Percentiles rank a stretch among this genome's conserved stretches.
phyloP scores from a whole-genome alignment of 805 yeast genomes.

The Brettanomyces bruxellensis region DNA sequence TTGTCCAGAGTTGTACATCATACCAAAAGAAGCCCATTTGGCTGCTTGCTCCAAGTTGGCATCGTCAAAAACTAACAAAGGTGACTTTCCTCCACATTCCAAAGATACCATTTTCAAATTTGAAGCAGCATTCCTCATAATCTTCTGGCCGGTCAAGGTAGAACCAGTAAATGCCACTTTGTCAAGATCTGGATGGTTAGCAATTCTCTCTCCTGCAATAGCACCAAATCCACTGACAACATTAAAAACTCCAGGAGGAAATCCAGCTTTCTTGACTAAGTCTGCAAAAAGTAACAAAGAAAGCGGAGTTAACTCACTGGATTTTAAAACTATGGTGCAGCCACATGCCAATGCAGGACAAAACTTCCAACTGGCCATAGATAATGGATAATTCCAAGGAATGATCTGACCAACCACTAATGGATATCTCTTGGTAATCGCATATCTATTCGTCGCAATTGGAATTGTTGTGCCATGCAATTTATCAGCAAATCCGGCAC shows the following conservation, averaged over 20 bases:
- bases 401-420: slow-evolving; percentile 58
- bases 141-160: slow-evolving; percentile 55
- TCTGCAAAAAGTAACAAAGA: slow-evolving; percentile 54
- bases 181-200: slow-evolving; percentile 47
- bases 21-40: slow-evolving; percentile 60
- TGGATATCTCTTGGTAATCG: slow-evolving; percentile 64
- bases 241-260: slow-evolving; percentile 72
- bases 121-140: slow-evolving; percentile 57
- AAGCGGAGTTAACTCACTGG: slow-evolving; percentile 71
- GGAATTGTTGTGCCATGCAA: slow-evolving; percentile 35
- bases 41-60: slow-evolving; percentile 59
- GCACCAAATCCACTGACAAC: slow-evolving; percentile 63
- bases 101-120: slow-evolving; percentile 57
- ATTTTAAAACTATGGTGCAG: slow-evolving; percentile 60
- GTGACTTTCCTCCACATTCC: slow-evolving; percentile 71
- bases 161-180: slow-evolving; percentile 62
- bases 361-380: slow-evolving; percentile 73
- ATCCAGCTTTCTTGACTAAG: slow-evolving; percentile 54
- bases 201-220: slow-evolving; percentile 60
- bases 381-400: slow-evolving; percentile 66
- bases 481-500: slow-evolving; percentile 59
- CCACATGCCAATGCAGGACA: slow-evolving; percentile 82
- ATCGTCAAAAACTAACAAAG: slow-evolving; percentile 52
- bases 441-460: slow-evolving; percentile 37
- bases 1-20: slow-evolving; percentile 59